Evolutionary conservation across 2,329 filamentous ascomycete genomes (phyloP).

Genomic region (Colletotrichum eleusines): DNA sequence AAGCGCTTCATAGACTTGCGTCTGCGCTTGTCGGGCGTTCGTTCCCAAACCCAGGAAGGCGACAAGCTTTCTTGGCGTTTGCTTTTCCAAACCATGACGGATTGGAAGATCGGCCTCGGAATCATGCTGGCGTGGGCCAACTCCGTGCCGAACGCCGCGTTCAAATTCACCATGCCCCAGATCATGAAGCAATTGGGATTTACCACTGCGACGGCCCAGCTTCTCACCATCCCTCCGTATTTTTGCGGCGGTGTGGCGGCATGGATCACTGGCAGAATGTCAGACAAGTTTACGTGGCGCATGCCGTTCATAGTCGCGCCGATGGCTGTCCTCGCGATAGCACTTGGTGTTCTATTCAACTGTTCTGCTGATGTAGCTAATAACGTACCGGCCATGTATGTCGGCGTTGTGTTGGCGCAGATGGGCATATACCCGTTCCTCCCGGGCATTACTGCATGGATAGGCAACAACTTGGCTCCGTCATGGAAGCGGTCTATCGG

Average conservation of each 20-base stretch:
- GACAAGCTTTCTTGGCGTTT: constrained; percentile 44
- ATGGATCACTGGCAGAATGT: constrained; percentile 47
- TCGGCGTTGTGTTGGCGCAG: constrained; percentile 5
- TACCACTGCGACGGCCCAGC: constrained; percentile 47
- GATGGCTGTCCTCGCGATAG: constrained; percentile 48
- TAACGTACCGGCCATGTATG: constrained; percentile 49
- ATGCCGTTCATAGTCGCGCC: constrained; percentile 54
- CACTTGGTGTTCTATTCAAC: constrained; percentile 50
- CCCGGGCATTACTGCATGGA: constrained; percentile 46
- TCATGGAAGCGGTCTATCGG: constrained; percentile 45
- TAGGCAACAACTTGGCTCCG: constrained; percentile 45
- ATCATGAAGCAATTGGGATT: constrained; percentile 57
- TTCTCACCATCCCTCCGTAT: constrained; percentile 53
- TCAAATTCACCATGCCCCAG: constrained; percentile 49
- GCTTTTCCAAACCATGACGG: constrained; percentile 51
- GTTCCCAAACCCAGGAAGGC: constrained; percentile 40
- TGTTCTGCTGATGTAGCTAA: constrained; percentile 51
- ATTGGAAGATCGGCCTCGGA: constrained; percentile 58
- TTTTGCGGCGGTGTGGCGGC: constrained; percentile 48
- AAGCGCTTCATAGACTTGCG: constrained; percentile 49
- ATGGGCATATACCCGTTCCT: constrained; percentile 50
- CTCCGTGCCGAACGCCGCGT: constrained; percentile 50
- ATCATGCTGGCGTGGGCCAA: constrained; percentile 56
- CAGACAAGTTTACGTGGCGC: constrained; percentile 53
- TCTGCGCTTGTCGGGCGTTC: constrained; percentile 24